Evolutionary conservation across 306 rosid species (phyloP).

Genomic region (Glycine soja): DNA sequence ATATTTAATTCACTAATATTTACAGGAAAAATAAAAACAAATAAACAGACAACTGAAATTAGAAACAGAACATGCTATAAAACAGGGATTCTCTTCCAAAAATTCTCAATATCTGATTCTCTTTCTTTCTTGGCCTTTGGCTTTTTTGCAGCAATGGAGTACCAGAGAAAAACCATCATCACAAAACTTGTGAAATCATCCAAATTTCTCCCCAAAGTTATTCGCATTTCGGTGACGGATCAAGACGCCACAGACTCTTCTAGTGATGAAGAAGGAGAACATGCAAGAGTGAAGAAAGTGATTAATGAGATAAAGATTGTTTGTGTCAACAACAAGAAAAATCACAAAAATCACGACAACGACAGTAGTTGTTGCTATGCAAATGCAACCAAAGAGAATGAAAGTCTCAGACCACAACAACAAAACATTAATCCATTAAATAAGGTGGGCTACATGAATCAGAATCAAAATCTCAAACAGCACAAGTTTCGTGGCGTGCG

Average conservation of each 20-base stretch:
- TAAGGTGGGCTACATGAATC: not conserved
- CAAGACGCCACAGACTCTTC: constrained; percentile 83
- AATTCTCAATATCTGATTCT: not conserved
- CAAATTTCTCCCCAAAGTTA: constrained; percentile 2
- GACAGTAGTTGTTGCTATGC: not conserved
- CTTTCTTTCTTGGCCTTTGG: not conserved
- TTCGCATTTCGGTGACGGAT: constrained; percentile 66
- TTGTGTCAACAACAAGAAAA: not conserved
- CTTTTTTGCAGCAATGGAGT: not conserved
- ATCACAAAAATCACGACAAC: constrained; percentile 35
- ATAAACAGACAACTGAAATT: not conserved
- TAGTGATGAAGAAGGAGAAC: constrained; percentile 64
- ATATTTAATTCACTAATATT: not conserved
- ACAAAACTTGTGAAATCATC: constrained; percentile 30
- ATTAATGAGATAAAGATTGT: constrained; percentile 56
- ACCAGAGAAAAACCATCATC: constrained; percentile 1
- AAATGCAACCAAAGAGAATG: not conserved
- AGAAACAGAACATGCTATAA: constrained; percentile 3
- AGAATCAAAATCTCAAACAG: not conserved
- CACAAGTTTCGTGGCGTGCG: constrained; percentile 84
- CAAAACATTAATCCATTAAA: not conserved
- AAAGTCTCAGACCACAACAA: constrained; percentile 36
- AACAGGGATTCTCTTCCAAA: not conserved
- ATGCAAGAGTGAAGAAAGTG: constrained; percentile 45
- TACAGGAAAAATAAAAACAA: no score